phyloP scores from a whole-genome alignment of 83 land plant genomes.

The Isoetes engelmannii region DNA sequence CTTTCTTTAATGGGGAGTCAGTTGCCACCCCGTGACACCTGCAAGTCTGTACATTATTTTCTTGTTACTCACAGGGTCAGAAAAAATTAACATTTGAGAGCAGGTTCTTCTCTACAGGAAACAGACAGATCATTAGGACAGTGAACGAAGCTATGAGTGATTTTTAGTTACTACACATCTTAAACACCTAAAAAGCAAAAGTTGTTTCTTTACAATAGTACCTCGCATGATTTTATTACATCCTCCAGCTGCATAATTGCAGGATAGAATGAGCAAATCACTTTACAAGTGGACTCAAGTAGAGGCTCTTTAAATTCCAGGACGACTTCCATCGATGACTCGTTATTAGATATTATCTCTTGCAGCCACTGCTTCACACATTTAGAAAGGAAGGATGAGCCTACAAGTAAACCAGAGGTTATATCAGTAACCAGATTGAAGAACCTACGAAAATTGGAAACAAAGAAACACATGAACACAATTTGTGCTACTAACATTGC shows the following conservation, averaged over 20 bases:
- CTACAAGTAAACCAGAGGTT: neutral
- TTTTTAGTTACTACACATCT: too few species aligned
- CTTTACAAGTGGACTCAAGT: slow-evolving; percentile 6
- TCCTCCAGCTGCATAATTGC: slow-evolving; percentile 13
- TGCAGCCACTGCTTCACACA: slow-evolving; percentile 22
- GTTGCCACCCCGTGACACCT: slow-evolving; percentile 70
- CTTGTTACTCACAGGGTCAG: neutral
- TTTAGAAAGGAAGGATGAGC: too few species aligned
- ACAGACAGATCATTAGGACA: neutral
- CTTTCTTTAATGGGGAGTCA: slow-evolving; percentile 1
- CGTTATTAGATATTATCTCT: slow-evolving; percentile 16
- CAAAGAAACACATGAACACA: neutral
- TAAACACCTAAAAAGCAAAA: too few species aligned
- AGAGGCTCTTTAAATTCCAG: slow-evolving; percentile 15
- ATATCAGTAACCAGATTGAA: neutral
- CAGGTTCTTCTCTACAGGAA: neutral
- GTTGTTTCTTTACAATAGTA: neutral
- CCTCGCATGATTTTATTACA: slow-evolving; percentile 27
- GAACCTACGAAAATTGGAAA: slow-evolving; percentile 10
- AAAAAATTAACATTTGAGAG: neutral
- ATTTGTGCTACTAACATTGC: slow-evolving; percentile 14
- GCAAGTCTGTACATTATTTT: slow-evolving; percentile 43
- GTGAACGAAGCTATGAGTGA: neutral
- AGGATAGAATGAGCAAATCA: slow-evolving; percentile 21
- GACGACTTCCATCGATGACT: slow-evolving; percentile 17